Conservation (phyloP, 768 basidiomycete species). For the Dioszegia aurantiaca region DNA sequence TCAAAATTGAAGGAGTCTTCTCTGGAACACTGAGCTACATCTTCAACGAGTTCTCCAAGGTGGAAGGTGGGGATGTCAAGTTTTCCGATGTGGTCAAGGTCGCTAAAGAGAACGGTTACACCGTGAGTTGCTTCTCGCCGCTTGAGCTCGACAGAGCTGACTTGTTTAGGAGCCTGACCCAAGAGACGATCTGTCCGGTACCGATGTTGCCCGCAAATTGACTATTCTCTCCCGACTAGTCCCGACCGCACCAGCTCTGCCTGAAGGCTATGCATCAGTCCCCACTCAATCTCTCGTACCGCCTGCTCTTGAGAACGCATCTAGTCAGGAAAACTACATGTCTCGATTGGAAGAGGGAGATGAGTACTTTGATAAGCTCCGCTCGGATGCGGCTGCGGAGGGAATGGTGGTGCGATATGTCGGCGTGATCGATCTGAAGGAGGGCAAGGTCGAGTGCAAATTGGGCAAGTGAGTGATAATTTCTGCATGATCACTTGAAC, state of each 20-base stretch:
- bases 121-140: constrained; percentile 60
- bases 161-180: constrained; percentile 84
- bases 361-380: constrained; percentile 67
- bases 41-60: constrained; percentile 90
- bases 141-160: neutral
- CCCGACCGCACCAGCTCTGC: constrained; percentile 56
- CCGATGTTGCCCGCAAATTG: constrained; percentile 94
- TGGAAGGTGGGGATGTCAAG: constrained; percentile 57
- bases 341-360: constrained; percentile 77
- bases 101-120: constrained; percentile 91
- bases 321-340: constrained; percentile 79
- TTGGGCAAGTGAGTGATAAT: constrained; percentile 72
- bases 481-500: neutral
- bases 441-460: constrained; percentile 74
- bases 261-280: constrained; percentile 77
- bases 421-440: constrained; percentile 80
- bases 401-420: constrained; percentile 89
- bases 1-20: constrained; percentile 95
- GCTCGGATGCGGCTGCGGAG: constrained; percentile 72
- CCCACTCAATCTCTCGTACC: constrained; percentile 84
- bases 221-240: constrained; percentile 83
- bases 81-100: constrained; percentile 87
- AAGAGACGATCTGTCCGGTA: constrained; percentile 91
- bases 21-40: constrained; percentile 98
- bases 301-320: constrained; percentile 62